Evolutionary conservation across 805 yeast species (phyloP).

Genomic region (Wickerhamiella galacta): DNA sequence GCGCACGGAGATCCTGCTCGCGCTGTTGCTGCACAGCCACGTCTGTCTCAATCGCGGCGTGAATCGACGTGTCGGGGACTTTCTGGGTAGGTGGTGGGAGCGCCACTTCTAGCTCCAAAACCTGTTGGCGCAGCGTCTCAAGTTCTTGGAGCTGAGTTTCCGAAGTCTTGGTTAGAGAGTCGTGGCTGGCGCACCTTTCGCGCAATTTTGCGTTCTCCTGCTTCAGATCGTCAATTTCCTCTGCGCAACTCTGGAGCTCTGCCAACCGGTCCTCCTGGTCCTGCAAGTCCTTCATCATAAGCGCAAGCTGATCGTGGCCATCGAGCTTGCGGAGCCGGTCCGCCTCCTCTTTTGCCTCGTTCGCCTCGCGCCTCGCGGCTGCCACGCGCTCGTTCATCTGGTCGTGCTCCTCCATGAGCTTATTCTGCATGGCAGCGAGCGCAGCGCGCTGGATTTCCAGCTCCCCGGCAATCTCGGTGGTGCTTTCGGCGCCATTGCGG

Average conservation of each 20-base stretch:
- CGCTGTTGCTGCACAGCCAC: constrained; percentile 4
- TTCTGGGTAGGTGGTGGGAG: constrained; percentile 1
- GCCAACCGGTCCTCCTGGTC: neutral
- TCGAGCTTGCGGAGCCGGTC: too few relatives aligned
- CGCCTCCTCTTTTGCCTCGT: too few relatives aligned
- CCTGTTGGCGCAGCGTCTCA: neutral
- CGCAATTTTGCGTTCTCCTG: neutral
- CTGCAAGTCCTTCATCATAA: neutral
- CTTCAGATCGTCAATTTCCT: neutral
- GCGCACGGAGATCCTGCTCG: neutral
- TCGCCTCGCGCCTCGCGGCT: too few relatives aligned
- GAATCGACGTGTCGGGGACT: constrained; percentile 1
- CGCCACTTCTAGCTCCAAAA: constrained; percentile 1
- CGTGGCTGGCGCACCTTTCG: constrained; percentile 1
- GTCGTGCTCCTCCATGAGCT: constrained; percentile 17
- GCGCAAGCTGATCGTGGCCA: too few relatives aligned
- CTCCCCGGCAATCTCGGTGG: constrained; percentile 9
- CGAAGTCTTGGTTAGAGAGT: neutral
- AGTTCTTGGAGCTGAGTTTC: neutral
- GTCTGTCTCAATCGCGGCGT: constrained; percentile 2
- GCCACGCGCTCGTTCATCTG: constrained; percentile 11
- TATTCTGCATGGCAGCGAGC: constrained; percentile 23
- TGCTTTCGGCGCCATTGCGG: constrained; percentile 10
- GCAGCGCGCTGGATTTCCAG: constrained; percentile 19
- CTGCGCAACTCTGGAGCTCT: neutral